A percentile compares a stretch with the other conserved stretches of the same genome.
Conservation (phyloP, 352 stramenopile species). For the Elongisporangium undulatum region DNA sequence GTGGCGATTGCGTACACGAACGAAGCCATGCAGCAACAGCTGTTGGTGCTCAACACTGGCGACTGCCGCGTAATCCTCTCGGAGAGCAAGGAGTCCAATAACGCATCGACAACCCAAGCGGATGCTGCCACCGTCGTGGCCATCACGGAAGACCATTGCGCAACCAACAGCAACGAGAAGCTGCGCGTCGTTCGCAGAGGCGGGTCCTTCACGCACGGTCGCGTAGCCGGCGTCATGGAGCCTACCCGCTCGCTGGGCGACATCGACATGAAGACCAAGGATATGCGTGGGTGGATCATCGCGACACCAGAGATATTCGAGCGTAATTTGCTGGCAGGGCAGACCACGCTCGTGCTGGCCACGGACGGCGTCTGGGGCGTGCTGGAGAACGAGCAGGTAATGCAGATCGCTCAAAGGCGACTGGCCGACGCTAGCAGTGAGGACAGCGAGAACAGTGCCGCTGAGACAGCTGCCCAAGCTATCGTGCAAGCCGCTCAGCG, state of each 20-base stretch:
- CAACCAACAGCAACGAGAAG: constrained; percentile 51
- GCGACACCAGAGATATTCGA: constrained; percentile 61
- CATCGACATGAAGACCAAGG: constrained; percentile 71
- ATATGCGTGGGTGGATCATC: constrained; percentile 77
- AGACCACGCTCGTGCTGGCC: constrained; percentile 56
- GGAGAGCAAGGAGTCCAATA: constrained; percentile 14
- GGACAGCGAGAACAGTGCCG: constrained; percentile 9
- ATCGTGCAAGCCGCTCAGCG: constrained; percentile 45
- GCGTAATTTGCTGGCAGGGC: constrained; percentile 32
- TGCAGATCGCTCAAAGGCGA: constrained; percentile 37
- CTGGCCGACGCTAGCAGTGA: constrained; percentile 6
- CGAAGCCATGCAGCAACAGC: constrained; percentile 25
- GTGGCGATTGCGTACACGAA: constrained; percentile 50
- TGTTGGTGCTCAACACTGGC: constrained; percentile 68
- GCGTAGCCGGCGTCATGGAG: constrained; percentile 74
- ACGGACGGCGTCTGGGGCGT: constrained; percentile 78
- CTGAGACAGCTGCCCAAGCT: constrained; percentile 46
- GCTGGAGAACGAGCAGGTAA: constrained; percentile 53
- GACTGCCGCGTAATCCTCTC: constrained; percentile 64
- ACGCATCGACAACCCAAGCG: neutral
- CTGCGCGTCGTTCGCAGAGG: constrained; percentile 55
- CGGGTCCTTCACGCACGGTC: constrained; percentile 60
- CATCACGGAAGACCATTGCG: constrained; percentile 67
- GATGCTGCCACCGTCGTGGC: neutral
- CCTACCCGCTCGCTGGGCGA: constrained; percentile 86